A percentile compares a stretch with the other conserved stretches of the same genome.
Conservation (phyloP, 345 rosid genomes). For the Citrus unshiu region DNA sequence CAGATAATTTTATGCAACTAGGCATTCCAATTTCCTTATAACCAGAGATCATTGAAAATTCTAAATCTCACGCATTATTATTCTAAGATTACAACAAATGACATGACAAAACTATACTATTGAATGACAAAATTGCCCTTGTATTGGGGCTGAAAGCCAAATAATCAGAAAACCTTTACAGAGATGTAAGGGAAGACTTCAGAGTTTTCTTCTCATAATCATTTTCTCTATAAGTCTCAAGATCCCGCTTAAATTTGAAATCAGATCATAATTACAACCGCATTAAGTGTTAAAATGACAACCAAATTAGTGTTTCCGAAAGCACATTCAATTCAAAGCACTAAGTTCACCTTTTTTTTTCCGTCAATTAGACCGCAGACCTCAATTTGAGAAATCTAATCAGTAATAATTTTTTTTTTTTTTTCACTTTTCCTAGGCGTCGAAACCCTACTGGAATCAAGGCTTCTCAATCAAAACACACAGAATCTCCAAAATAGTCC, state of each 20-base stretch:
- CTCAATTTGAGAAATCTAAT: not conserved
- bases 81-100: not conserved
- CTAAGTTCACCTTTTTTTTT: not conserved
- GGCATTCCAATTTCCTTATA: not conserved
- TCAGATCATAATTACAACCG: not conserved
- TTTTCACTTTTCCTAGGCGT: not conserved
- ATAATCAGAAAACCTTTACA: not conserved
- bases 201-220: not conserved
- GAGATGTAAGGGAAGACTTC: not conserved
- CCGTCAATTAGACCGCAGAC: not conserved
- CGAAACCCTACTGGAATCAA: not conserved
- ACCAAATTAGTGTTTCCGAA: not conserved
- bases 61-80: not conserved
- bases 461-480: not conserved
- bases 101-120: too few species aligned
- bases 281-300: not conserved
- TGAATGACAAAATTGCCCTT: not conserved
- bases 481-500: not conserved
- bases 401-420: not conserved
- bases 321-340: not conserved
- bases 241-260: not conserved
- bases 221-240: not conserved
- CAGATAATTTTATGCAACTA: not conserved
- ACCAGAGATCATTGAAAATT: not conserved
- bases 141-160: not conserved